These are phyloP conservation scores for Penstemon davidsonii DNA, from an alignment of 257 asterid species.

Conservation along the genomic window DNA sequence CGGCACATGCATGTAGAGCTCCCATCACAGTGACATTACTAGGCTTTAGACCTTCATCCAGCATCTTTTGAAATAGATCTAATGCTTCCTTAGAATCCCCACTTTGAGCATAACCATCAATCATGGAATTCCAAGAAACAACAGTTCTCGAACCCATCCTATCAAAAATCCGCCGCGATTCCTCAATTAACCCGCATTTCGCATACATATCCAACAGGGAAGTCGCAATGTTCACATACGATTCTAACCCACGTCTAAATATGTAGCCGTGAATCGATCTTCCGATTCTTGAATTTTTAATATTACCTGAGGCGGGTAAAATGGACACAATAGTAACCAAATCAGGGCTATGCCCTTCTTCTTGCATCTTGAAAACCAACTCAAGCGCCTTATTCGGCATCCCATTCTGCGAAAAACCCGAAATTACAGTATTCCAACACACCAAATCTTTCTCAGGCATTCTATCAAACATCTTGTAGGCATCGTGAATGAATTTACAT, in stretches of 20 bases:
- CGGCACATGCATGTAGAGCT: constrained; percentile 73
- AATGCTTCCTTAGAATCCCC: constrained; percentile 77
- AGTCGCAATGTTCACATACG: constrained; percentile 67
- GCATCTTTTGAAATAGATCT: constrained; percentile 57
- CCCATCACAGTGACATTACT: constrained; percentile 84
- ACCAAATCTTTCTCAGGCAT: constrained; percentile 83
- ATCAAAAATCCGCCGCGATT: constrained; percentile 60
- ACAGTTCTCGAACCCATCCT: constrained; percentile 59
- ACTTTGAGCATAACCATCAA: constrained; percentile 80
- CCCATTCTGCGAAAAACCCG: constrained; percentile 76
- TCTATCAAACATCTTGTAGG: constrained; percentile 79
- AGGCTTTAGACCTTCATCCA: constrained; percentile 61
- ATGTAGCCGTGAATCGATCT: constrained; percentile 65
- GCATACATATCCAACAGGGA: constrained; percentile 88
- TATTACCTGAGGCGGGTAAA: constrained; percentile 69
- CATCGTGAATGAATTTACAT: constrained; percentile 61
- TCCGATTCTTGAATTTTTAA: constrained; percentile 53
- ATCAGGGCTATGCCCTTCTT: constrained; percentile 55
- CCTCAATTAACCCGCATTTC: constrained; percentile 60
- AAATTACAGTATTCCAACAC: constrained; percentile 81
- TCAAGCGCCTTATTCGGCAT: constrained; percentile 58
- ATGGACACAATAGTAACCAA: constrained; percentile 68
- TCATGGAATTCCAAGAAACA: constrained; percentile 89
- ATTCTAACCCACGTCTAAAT: constrained; percentile 48
- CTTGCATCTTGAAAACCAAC: constrained; percentile 60